These are phyloP conservation scores for Closterium sp. DNA, from an alignment of 139 green algal species.

Conservation along the genomic window DNA sequence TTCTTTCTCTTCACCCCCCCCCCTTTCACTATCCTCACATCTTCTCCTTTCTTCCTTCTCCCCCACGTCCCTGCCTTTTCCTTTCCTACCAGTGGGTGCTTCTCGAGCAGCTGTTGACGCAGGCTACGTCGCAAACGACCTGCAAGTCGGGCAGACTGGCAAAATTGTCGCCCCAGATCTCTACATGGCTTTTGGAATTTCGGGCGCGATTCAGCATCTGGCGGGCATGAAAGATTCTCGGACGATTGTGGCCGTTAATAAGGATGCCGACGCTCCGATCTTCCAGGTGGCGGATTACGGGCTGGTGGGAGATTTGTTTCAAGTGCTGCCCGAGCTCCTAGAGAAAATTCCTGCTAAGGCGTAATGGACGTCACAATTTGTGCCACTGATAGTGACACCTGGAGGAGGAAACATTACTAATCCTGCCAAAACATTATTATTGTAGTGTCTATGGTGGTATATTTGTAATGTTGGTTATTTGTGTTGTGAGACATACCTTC, in stretches of 20 bases:
- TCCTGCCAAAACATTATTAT: too few relatives aligned
- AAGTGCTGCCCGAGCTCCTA: constrained; percentile 73
- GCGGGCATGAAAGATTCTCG: constrained; percentile 88
- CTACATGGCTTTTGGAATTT: constrained; percentile 93
- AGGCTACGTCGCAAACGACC: constrained; percentile 82
- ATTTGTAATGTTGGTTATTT: too few relatives aligned
- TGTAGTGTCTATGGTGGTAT: too few relatives aligned
- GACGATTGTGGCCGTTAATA: constrained; percentile 22
- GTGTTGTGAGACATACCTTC: too few relatives aligned
- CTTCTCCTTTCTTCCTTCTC: background rate
- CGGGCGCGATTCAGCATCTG: constrained; percentile 91
- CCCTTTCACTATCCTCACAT: background rate
- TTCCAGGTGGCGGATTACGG: constrained; percentile 79
- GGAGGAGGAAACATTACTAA: too few relatives aligned
- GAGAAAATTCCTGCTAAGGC: constrained; percentile 53
- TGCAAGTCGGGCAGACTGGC: constrained; percentile 94
- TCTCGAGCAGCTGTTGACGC: constrained; percentile 87
- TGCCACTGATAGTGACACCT: too few relatives aligned
- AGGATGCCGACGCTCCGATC: background rate
- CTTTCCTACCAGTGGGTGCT: constrained; percentile 68
- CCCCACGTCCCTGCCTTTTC: background rate
- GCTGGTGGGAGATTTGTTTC: constrained; percentile 81
- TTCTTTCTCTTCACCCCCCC: background rate
- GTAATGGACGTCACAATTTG: too few relatives aligned
- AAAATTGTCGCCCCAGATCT: constrained; percentile 92